Percentiles rank a stretch among this genome's conserved stretches.
Conservation (phyloP, 345 rosid genomes). For the Salix koriyanagi region DNA sequence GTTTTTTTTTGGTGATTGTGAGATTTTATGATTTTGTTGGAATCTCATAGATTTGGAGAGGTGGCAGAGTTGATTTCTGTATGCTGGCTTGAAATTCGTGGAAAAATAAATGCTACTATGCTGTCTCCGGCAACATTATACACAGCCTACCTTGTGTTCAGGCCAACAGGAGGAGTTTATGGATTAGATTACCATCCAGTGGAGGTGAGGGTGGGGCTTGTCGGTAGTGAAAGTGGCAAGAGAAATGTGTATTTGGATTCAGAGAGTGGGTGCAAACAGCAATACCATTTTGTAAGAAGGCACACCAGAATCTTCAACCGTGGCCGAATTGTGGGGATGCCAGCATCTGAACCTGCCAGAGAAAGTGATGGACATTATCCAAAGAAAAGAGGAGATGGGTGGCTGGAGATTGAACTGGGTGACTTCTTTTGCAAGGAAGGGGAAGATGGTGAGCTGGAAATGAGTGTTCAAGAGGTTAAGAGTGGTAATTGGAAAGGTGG, state of each 20-base stretch:
- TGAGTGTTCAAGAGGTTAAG: conserved; percentile 21
- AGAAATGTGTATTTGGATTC: conserved; percentile 10
- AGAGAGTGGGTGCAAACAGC: conserved; percentile 1
- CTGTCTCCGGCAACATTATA: conserved; percentile 29
- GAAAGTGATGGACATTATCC: background rate
- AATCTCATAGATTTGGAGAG: conserved; percentile 21
- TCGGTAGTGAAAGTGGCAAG: background rate
- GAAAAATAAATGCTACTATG: conserved; percentile 16
- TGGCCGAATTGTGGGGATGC: background rate
- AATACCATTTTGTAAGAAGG: background rate
- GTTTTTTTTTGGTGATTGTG: too few relatives aligned
- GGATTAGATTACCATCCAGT: conserved; percentile 15
- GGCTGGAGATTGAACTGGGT: conserved; percentile 34
- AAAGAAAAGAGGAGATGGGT: conserved; percentile 27
- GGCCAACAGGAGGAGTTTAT: background rate
- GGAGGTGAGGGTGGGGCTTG: conserved; percentile 19
- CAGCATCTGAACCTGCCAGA: background rate
- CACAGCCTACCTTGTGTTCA: conserved; percentile 35
- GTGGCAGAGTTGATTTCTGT: conserved; percentile 24
- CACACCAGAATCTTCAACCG: background rate
- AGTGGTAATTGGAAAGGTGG: conserved; percentile 13
- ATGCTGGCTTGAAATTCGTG: conserved; percentile 31
- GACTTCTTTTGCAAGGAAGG: conserved; percentile 20
- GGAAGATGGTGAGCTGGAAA: conserved; percentile 14
- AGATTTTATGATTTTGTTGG: background rate